These are phyloP conservation scores for Salix dunnii DNA, from an alignment of 345 rosid species.

Conservation along the genomic window DNA sequence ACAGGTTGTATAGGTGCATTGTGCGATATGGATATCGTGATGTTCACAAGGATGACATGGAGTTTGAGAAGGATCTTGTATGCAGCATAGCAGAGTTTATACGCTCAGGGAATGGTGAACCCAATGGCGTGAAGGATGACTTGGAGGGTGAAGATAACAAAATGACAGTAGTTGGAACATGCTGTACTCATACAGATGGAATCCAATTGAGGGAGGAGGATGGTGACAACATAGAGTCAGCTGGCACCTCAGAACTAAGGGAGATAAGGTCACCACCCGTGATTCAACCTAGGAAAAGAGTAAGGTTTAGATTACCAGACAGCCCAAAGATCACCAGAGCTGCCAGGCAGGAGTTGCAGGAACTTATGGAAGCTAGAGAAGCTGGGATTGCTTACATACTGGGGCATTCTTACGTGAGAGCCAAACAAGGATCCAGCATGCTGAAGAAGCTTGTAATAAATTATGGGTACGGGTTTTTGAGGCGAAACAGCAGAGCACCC, in stretches of 20 bases:
- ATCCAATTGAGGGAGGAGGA: constrained; percentile 49
- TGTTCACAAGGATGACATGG: constrained; percentile 80
- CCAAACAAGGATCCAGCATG: constrained; percentile 72
- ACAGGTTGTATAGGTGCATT: constrained; percentile 80
- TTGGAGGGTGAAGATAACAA: constrained; percentile 45
- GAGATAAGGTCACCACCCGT: constrained; percentile 59
- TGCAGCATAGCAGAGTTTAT: constrained; percentile 86
- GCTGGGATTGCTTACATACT: constrained; percentile 83
- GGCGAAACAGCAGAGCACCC: constrained; percentile 70
- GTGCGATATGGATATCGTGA: constrained; percentile 91
- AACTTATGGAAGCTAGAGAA: constrained; percentile 79
- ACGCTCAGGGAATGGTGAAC: constrained; percentile 43
- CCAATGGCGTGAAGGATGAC: constrained; percentile 16
- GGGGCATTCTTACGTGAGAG: constrained; percentile 78
- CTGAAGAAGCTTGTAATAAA: constrained; percentile 67
- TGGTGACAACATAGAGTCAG: constrained; percentile 25
- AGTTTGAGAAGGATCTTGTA: constrained; percentile 85
- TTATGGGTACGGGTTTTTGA: constrained; percentile 71
- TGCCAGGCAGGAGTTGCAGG: constrained; percentile 63
- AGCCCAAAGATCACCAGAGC: constrained; percentile 56
- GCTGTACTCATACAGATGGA: constrained; percentile 56
- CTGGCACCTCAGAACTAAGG: constrained; percentile 54
- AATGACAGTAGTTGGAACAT: constrained; percentile 86
- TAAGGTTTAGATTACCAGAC: constrained; percentile 72
- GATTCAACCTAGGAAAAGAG: constrained; percentile 51